These are phyloP conservation scores for Rubus idaeus DNA, from an alignment of 306 rosid species.

Conservation along the genomic window DNA sequence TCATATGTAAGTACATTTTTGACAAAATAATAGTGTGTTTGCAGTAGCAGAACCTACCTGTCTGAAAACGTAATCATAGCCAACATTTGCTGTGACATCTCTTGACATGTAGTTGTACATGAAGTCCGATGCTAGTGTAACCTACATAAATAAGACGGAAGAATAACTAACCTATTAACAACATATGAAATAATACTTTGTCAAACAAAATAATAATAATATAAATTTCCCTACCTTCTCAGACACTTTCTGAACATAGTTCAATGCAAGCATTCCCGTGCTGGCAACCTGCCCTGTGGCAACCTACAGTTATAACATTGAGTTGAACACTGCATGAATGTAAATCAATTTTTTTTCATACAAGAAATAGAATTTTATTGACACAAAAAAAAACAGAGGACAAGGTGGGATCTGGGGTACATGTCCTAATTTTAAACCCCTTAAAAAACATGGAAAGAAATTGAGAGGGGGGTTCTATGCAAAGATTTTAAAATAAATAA, in stretches of 20 bases:
- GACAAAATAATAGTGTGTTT: neutral
- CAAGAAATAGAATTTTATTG: neutral
- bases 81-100: slow-evolving; percentile 83
- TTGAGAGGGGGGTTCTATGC: no score
- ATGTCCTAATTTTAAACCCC: no score
- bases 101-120: slow-evolving; percentile 85
- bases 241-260: slow-evolving; percentile 89
- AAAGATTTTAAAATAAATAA: no score
- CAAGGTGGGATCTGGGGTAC: no score
- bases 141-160: slow-evolving; percentile 43
- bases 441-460: neutral
- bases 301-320: slow-evolving; percentile 49
- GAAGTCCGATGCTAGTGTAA: slow-evolving; percentile 80
- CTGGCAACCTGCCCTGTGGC: slow-evolving; percentile 93
- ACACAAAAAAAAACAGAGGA: neutral
- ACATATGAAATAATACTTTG: neutral
- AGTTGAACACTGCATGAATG: neutral
- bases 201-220: neutral
- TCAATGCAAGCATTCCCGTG: slow-evolving; percentile 85
- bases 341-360: neutral
- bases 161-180: slow-evolving; percentile 14
- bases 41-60: slow-evolving; percentile 51
- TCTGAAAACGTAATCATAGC: slow-evolving; percentile 84
- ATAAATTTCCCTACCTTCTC: slow-evolving; percentile 67
- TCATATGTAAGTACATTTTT: no score